phyloP scores from a whole-genome alignment of 805 yeast species.

The Cyberlindnera amylophila region DNA sequence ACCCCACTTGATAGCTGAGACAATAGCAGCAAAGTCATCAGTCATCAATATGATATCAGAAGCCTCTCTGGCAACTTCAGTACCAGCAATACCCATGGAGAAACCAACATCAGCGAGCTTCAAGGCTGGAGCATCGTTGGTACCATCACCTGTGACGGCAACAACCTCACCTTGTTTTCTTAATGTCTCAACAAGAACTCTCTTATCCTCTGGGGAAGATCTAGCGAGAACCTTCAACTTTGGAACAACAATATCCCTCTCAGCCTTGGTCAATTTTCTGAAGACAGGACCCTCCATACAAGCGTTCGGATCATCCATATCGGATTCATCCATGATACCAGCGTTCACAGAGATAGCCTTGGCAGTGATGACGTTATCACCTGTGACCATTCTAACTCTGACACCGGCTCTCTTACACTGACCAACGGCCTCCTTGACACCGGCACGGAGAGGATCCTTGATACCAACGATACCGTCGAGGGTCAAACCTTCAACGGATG shows the following conservation, averaged over 20 bases:
- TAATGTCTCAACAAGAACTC: slow-evolving; percentile 77
- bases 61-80: slow-evolving; percentile 98
- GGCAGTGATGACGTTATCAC: slow-evolving; percentile 91
- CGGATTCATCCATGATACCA: slow-evolving; percentile 56
- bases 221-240: slow-evolving; percentile 82
- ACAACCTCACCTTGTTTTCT: slow-evolving; percentile 85
- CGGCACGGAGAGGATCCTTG: slow-evolving; percentile 89
- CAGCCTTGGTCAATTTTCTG: slow-evolving; percentile 56
- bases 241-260: slow-evolving; percentile 64
- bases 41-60: slow-evolving; percentile 90
- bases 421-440: slow-evolving; percentile 84
- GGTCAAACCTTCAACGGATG: slow-evolving; percentile 36
- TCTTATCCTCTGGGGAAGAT: slow-evolving; percentile 93
- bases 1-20: slow-evolving; percentile 98
- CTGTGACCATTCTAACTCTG: slow-evolving; percentile 95
- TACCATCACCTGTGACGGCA: slow-evolving; percentile 99
- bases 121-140: slow-evolving; percentile 97
- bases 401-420: slow-evolving; percentile 92
- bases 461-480: slow-evolving; percentile 84
- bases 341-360: slow-evolving; percentile 85
- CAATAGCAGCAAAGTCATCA: slow-evolving; percentile 91
- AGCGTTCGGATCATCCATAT: slow-evolving; percentile 47
- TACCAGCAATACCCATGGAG: slow-evolving; percentile 98
- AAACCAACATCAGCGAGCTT: slow-evolving; percentile 97
- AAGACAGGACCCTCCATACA: slow-evolving; percentile 94